phyloP scores from a whole-genome alignment of 2,329 filamentous ascomycete genomes.

The Metarhizium album region DNA sequence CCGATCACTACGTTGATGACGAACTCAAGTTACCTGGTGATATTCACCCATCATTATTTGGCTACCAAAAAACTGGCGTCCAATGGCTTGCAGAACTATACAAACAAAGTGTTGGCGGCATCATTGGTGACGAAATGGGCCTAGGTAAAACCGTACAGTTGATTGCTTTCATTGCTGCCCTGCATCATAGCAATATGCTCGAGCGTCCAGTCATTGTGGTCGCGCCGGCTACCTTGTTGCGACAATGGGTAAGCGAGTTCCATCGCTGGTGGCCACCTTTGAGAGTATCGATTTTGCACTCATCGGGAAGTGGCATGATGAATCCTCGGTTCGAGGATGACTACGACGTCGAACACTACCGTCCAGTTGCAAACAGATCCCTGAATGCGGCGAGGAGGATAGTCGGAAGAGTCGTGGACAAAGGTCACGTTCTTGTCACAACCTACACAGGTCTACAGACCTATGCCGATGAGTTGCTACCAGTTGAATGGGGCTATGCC shows the following conservation, averaged over 20 bases:
- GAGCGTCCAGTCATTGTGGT: constrained; percentile 82
- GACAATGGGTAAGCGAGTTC: constrained; percentile 98
- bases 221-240: constrained; percentile 86
- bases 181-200: constrained; percentile 85
- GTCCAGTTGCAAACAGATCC: constrained; percentile 22
- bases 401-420: constrained; percentile 66
- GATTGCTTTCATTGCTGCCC: constrained; percentile 71
- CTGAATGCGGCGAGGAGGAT: constrained; percentile 63
- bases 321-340: constrained; percentile 57
- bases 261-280: constrained; percentile 99
- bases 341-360: constrained; percentile 35
- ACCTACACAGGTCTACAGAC: constrained; percentile 95
- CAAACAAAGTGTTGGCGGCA: constrained; percentile 80
- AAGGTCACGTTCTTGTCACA: constrained; percentile 89
- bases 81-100: constrained; percentile 94
- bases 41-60: constrained; percentile 83
- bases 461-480: constrained; percentile 72
- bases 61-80: constrained; percentile 94
- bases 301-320: constrained; percentile 92
- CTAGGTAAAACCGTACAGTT: constrained; percentile 79
- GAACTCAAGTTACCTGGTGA: constrained; percentile 79
- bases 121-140: constrained; percentile 97
- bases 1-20: constrained; percentile 65
- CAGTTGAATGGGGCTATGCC: constrained; percentile 83
- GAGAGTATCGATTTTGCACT: constrained; percentile 87